Conservation (phyloP, 441 rosid genomes). For the Erodium texanum region DNA sequence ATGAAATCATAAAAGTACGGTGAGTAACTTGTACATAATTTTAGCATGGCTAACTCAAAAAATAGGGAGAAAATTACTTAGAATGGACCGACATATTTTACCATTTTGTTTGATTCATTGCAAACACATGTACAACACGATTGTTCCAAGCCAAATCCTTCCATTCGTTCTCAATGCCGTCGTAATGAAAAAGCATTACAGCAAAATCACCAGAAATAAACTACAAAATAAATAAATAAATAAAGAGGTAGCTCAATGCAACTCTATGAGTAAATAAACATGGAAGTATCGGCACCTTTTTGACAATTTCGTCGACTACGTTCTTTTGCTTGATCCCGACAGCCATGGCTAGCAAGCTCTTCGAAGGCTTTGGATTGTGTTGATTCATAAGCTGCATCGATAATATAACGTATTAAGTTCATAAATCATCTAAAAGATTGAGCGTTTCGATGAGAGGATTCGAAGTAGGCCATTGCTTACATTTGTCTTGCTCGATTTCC, state of each 20-base stretch:
- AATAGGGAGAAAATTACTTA: neutral
- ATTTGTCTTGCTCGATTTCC: constrained; percentile 13
- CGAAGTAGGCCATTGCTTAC: constrained; percentile 16
- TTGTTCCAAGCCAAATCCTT: constrained; percentile 38
- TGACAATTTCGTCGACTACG: constrained; percentile 46
- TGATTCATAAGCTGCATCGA: neutral
- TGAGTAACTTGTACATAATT: neutral
- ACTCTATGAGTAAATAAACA: neutral
- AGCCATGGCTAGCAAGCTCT: constrained; percentile 40
- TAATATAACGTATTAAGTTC: neutral
- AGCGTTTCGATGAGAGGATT: neutral
- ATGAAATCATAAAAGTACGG: neutral
- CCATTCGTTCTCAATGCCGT: constrained; percentile 56
- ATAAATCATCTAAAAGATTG: neutral
- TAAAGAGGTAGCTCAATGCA: neutral
- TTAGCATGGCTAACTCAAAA: neutral
- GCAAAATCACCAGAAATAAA: constrained; percentile 42
- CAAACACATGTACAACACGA: constrained; percentile 51
- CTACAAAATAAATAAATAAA: constrained; percentile 28
- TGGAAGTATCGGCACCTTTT: constrained; percentile 27
- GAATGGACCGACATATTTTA: constrained; percentile 13
- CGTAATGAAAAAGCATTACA: constrained; percentile 70
- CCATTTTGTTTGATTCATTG: constrained; percentile 65
- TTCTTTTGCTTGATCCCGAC: constrained; percentile 57
- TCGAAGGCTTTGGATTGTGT: constrained; percentile 20